Conservation (phyloP, 2,329 filamentous ascomycete genomes). For the Alternaria dauci region DNA sequence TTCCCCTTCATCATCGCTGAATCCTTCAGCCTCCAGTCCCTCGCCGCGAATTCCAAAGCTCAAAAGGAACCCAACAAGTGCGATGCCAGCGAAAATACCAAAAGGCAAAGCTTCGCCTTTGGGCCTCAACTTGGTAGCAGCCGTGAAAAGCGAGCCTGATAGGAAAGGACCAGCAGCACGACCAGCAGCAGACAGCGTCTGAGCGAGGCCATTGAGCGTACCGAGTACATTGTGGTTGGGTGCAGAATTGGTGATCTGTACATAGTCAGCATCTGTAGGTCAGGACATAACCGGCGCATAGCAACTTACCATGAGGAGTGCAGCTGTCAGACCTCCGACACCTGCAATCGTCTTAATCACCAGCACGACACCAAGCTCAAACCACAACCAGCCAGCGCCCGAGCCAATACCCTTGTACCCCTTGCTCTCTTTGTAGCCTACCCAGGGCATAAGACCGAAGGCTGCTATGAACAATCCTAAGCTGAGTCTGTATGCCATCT, state of each 20-base stretch:
- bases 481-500: conserved; percentile 80
- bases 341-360: conserved; percentile 90
- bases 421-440: conserved; percentile 75
- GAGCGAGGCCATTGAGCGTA: conserved; percentile 90
- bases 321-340: conserved; percentile 88
- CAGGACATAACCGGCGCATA: neutral
- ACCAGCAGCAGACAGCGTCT: conserved; percentile 90
- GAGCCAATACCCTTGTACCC: conserved; percentile 61
- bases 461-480: conserved; percentile 81
- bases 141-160: conserved; percentile 84
- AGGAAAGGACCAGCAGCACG: conserved; percentile 88
- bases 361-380: conserved; percentile 80
- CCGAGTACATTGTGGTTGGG: conserved; percentile 86
- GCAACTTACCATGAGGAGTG: conserved; percentile 79
- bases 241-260: conserved; percentile 89
- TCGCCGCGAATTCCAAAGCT: conserved; percentile 78
- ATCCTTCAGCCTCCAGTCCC: conserved; percentile 66
- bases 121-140: conserved; percentile 74
- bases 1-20: conserved; percentile 52
- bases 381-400: conserved; percentile 76
- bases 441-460: conserved; percentile 88
- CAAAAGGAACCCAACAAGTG: conserved; percentile 79
- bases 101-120: conserved; percentile 89
- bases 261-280: neutral
- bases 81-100: conserved; percentile 84